phyloP scores from a whole-genome alignment of 768 basidiomycete species.

The Pisolithus marmoratus region DNA sequence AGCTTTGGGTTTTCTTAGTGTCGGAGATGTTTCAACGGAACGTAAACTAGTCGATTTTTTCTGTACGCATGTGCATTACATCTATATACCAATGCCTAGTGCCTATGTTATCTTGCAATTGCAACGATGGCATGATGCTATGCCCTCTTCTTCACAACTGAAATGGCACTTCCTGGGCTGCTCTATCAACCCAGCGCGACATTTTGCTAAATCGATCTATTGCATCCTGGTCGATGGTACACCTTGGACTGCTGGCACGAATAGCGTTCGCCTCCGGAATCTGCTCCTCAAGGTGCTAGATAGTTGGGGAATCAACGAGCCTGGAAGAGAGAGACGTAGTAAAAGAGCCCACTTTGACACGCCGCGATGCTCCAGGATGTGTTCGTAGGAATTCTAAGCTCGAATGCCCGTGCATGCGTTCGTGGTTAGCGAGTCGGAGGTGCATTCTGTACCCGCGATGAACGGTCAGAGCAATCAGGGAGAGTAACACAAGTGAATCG shows the following conservation, averaged over 20 bases:
- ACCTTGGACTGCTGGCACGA: slow-evolving; percentile 51
- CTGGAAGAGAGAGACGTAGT: background rate
- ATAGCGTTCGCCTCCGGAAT: slow-evolving; percentile 55
- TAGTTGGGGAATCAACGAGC: background rate
- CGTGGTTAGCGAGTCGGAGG: slow-evolving; percentile 53
- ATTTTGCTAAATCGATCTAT: slow-evolving; percentile 18
- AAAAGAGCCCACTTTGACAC: slow-evolving; percentile 54
- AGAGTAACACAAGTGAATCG: background rate
- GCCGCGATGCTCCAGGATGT: slow-evolving; percentile 69
- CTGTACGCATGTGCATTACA: too few relatives aligned
- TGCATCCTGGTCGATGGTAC: slow-evolving; percentile 36
- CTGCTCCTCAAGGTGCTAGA: slow-evolving; percentile 45
- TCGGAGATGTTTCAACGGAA: background rate
- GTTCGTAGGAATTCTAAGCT: slow-evolving; percentile 65
- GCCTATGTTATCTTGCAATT: too few relatives aligned
- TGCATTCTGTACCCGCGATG: slow-evolving; percentile 53
- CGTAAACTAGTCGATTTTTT: too few relatives aligned
- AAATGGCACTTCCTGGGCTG: background rate
- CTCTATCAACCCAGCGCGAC: slow-evolving; percentile 11
- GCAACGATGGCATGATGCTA: background rate
- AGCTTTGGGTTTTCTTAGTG: background rate
- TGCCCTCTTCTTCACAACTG: background rate
- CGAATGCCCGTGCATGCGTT: slow-evolving; percentile 32
- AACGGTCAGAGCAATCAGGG: background rate
- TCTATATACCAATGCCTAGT: too few relatives aligned